These are phyloP conservation scores for Amanita fuliginea DNA, from an alignment of 768 basidiomycete species.

Conservation along the genomic window DNA sequence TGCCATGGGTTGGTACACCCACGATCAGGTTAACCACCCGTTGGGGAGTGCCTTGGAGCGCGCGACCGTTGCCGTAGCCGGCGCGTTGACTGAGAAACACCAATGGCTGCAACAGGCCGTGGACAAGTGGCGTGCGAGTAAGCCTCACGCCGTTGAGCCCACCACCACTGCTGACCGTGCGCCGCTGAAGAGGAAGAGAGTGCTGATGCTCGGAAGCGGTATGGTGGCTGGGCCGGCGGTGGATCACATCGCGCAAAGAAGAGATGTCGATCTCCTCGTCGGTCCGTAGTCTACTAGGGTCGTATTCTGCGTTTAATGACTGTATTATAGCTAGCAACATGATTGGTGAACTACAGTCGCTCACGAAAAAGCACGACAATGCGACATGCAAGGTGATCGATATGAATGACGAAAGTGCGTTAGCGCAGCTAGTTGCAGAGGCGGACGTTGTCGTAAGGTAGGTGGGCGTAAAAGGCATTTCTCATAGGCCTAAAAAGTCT, in stretches of 20 bases:
- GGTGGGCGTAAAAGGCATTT: too few relatives aligned
- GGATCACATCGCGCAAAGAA: constrained; percentile 51
- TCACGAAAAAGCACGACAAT: constrained; percentile 35
- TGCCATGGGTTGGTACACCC: constrained; percentile 33
- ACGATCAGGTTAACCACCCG: constrained; percentile 9
- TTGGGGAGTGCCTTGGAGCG: constrained; percentile 38
- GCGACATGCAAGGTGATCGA: constrained; percentile 51
- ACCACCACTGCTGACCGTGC: background rate
- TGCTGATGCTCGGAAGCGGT: constrained; percentile 85
- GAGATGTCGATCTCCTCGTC: constrained; percentile 60
- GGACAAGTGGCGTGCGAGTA: constrained; percentile 19
- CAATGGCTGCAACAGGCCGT: constrained; percentile 49
- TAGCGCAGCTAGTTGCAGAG: constrained; percentile 41
- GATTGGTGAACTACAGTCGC: constrained; percentile 38
- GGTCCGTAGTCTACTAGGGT: constrained; percentile 37
- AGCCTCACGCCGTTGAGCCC: background rate
- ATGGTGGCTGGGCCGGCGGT: constrained; percentile 92
- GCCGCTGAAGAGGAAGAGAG: constrained; percentile 38
- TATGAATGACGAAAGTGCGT: constrained; percentile 34
- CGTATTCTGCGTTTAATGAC: too few relatives aligned
- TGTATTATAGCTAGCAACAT: constrained; percentile 59
- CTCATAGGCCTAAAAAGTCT: too few relatives aligned
- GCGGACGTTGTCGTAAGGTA: constrained; percentile 74
- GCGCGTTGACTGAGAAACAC: constrained; percentile 41
- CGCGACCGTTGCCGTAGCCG: constrained; percentile 61